A percentile compares a stretch with the other conserved stretches of the same genome.
These are phyloP conservation scores for Lactarius evosmus DNA, from an alignment of 768 basidiomycete species.

Conservation along the genomic window DNA sequence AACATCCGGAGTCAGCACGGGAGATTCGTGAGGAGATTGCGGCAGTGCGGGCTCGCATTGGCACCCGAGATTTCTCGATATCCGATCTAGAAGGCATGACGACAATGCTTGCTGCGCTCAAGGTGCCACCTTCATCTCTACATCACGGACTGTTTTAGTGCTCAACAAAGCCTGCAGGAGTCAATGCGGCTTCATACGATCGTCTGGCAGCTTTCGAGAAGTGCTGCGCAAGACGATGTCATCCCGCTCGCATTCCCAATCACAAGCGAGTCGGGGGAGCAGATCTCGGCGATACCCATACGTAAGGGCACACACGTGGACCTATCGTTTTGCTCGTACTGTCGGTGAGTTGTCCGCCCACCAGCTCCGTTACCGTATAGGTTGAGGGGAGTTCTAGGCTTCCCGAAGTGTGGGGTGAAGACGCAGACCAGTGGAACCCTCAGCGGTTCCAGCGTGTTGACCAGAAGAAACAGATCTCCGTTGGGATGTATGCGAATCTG, in stretches of 20 bases:
- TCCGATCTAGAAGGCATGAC: conserved; percentile 37
- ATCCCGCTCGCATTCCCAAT: conserved; percentile 37
- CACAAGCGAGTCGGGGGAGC: conserved; percentile 30
- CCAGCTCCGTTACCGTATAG: no score
- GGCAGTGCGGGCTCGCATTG: conserved; percentile 29
- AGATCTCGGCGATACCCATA: conserved; percentile 33
- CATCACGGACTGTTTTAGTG: not conserved
- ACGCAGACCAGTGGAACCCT: conserved; percentile 35
- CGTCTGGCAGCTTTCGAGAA: conserved; percentile 32
- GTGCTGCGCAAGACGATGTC: conserved; percentile 34
- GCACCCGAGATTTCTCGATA: conserved; percentile 32
- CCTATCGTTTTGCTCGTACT: conserved; percentile 35
- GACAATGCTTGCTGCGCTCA: conserved; percentile 35
- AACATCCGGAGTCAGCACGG: conserved; percentile 31
- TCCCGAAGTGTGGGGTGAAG: conserved; percentile 34
- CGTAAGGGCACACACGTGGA: conserved; percentile 30
- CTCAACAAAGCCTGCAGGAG: conserved; percentile 26
- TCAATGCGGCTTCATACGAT: conserved; percentile 36
- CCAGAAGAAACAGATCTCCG: conserved; percentile 24
- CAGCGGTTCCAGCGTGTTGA: conserved; percentile 30
- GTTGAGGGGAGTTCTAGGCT: conserved; percentile 22
- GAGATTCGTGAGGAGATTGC: conserved; percentile 34
- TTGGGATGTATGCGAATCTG: conserved; percentile 30
- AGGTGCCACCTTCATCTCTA: conserved; percentile 29
- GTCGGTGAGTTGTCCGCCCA: conserved; percentile 31